These are phyloP conservation scores for Drechslerella dactyloides DNA, from an alignment of 2,329 filamentous ascomycete species.

Conservation along the genomic window DNA sequence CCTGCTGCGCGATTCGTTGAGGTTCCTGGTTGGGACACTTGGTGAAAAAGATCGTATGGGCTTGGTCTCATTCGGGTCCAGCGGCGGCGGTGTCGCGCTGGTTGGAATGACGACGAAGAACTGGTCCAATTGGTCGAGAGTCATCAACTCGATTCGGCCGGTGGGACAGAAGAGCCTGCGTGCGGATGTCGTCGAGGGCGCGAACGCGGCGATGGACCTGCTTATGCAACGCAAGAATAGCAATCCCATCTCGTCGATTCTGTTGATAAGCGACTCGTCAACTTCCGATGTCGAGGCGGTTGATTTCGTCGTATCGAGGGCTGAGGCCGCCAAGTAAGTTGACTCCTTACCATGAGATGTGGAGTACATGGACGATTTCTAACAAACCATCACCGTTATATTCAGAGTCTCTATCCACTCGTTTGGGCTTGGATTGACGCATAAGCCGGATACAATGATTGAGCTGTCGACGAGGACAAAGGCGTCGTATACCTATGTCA, in stretches of 20 bases:
- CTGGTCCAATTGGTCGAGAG: conserved; percentile 88
- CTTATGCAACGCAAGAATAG: conserved; percentile 97
- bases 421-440: conserved; percentile 92
- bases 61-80: conserved; percentile 93
- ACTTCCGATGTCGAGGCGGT: conserved; percentile 93
- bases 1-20: conserved; percentile 85
- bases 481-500: conserved; percentile 96
- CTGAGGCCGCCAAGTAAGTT: conserved; percentile 91
- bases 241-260: conserved; percentile 92
- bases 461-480: conserved; percentile 94
- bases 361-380: conserved; percentile 23
- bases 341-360: conserved; percentile 51
- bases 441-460: conserved; percentile 99
- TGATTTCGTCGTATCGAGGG: conserved; percentile 94
- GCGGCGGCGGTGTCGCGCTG: conserved; percentile 86
- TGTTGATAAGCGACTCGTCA: conserved; percentile 96
- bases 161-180: conserved; percentile 96
- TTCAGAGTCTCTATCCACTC: conserved; percentile 88
- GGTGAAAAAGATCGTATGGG: conserved; percentile 97
- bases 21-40: conserved; percentile 86
- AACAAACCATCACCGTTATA: conserved; percentile 54
- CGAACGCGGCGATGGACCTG: conserved; percentile 97
- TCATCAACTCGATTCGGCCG: conserved; percentile 84
- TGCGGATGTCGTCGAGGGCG: conserved; percentile 94
- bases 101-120: conserved; percentile 98